These are phyloP conservation scores for Oryza meyeriana DNA, from an alignment of 176 grass and related monocot species.

Conservation along the genomic window DNA sequence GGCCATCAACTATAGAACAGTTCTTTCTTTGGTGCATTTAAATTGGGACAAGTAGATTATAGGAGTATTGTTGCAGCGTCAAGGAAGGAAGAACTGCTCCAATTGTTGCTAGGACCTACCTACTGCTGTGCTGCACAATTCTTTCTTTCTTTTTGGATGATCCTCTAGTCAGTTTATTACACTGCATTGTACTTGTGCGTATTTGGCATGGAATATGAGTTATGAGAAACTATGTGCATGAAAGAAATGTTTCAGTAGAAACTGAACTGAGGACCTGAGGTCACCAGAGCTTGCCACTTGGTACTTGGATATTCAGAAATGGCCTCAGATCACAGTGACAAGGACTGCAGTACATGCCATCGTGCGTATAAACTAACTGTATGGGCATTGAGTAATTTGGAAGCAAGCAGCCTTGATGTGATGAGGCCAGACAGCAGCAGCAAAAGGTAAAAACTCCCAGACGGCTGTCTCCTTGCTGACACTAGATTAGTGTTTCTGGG, in stretches of 20 bases:
- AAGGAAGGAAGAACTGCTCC: neutral
- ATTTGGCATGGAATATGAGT: neutral
- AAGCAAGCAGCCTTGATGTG: conserved; percentile 7
- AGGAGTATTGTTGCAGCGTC: neutral
- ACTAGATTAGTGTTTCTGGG: neutral
- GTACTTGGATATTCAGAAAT: neutral
- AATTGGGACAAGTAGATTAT: neutral
- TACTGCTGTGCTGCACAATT: neutral
- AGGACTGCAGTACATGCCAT: neutral
- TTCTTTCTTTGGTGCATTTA: neutral
- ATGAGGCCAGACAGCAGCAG: conserved; percentile 1
- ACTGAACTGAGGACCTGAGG: neutral
- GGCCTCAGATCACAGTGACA: conserved; percentile 1
- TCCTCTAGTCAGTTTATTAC: neutral
- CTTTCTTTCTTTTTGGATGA: neutral
- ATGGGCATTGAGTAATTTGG: neutral
- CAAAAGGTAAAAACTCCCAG: neutral
- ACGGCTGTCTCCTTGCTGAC: neutral
- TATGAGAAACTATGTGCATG: neutral
- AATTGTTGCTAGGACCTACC: neutral
- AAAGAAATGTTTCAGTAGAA: neutral
- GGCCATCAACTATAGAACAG: neutral
- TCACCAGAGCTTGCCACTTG: neutral
- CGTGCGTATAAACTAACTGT: neutral
- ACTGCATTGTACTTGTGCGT: neutral